Base-by-base conservation (phyloP, 805 yeast species). In the Pichia phayaonensis region DNA sequence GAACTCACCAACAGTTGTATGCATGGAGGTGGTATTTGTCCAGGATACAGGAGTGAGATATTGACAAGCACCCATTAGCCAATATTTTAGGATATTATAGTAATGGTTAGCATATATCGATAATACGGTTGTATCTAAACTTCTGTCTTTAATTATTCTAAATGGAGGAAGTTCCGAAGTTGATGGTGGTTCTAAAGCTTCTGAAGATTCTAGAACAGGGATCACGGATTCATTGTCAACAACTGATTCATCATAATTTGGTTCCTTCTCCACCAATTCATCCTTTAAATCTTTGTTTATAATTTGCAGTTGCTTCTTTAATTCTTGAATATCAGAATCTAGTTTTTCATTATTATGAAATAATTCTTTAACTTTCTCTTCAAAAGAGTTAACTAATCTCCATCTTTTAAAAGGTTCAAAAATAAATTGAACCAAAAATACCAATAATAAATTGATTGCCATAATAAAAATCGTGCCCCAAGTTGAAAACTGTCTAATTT, bases 341-440 rank as follows among this genome's bases (percentile, higher is more conserved):
- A 59, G 45, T 21, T 51, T 52, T 34, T 61, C 59, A 23, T 53
- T 60, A 22, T 71, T 68, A 2, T 72, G 75, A 21, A 83, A 63
- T 2, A 78, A 74, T 8, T 70, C 73, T 56, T 75, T 80, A 13
- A 90, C 95, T 61, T 84, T 86, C 23, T 75, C 81, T 59, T 92
- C 97, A 68, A 94, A 94, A 1, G 90, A 79, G 12, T 80, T 80
- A 21, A 92, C 95, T 53, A 94, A 70, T 50, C 90, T 72, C 51
- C 80, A 72, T 56, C 99, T 72, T 62, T 90, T 94, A 92, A 96
- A 89, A 0, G 99, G 99, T 69, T 94, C 99, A 45, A 94, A 79
- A 1, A 90, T 73, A 58, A 94, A 71, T 56, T 95, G 96, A 18
- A 95, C 94, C 8, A 86, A 72, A 4, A 90, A 61, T 56, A 94